Base-by-base conservation (phyloP, 208 protist species). In the Phytomonas serpens region DNA sequence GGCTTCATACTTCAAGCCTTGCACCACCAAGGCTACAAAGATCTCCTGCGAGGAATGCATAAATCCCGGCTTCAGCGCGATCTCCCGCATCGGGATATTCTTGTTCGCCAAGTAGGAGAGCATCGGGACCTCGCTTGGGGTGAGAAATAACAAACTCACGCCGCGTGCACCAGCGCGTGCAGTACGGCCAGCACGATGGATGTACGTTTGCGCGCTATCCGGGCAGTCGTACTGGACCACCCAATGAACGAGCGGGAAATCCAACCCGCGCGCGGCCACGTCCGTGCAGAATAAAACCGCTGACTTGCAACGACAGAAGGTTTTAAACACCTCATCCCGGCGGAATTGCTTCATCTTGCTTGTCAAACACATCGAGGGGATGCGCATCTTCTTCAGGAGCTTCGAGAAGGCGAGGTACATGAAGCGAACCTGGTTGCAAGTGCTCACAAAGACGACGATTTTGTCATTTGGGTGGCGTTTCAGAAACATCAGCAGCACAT, bases 181-280 rank as follows among this genome's bases (percentile, higher is more conserved):
- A 0, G 97, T 99, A 32, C 98, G 89, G 27, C 98, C 98, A 1
- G 98, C 98, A n/a, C 99, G 94, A 78, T 99, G 99, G 69, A 99
- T 99, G 82, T 99, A 99, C 30, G 98, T 99, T 66, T 98, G 86
- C 33, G 95, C 96, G 73, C 97, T 96, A 40, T 99, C 97, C 5
- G 99, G 98, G 74, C 95, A 99, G 86, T 99, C 99, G 62, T 98
- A 92, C 88, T 99, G 98, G 51, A 99, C 74, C 0, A 99, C 98
- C 98, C 98, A 99, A 77, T 99, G 88, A 23, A 99, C 98, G 2
- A 89, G 75, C 34, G 98, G 97, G 72, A 99, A 99, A 83, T 99
- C 99, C 11, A 98, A 77, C 27, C 94, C 98, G 64, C 99, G 93
- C 0, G 99, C 98, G 10, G 98, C 99, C 19, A 99, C 97, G 83